Evolutionary conservation across 768 basidiomycete species (phyloP).

Genomic region (Piloderma croceum): DNA sequence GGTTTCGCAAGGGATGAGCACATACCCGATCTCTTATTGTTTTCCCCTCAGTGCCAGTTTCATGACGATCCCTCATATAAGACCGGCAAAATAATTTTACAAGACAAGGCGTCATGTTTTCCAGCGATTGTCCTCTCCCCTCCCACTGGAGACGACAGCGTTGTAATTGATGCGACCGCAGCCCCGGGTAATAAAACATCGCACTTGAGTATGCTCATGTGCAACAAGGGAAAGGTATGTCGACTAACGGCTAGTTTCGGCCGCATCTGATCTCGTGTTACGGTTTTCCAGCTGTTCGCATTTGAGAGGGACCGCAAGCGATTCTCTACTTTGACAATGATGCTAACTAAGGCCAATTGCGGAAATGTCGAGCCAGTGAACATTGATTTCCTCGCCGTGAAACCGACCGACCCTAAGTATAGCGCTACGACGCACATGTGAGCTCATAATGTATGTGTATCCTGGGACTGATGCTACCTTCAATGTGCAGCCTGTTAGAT

Average conservation of each 20-base stretch:
- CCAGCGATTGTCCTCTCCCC: conserved; percentile 85
- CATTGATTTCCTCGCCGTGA: conserved; percentile 77
- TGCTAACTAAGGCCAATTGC: conserved; percentile 83
- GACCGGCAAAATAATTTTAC: conserved; percentile 80
- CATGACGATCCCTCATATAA: conserved; percentile 69
- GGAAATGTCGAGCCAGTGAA: conserved; percentile 72
- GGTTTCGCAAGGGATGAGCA: conserved; percentile 73
- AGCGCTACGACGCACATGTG: conserved; percentile 80
- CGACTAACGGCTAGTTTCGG: neutral
- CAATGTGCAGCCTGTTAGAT: conserved; percentile 76
- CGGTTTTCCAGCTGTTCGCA: conserved; percentile 57
- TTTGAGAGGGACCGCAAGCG: conserved; percentile 85
- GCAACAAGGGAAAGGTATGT: conserved; percentile 70
- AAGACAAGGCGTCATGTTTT: conserved; percentile 98
- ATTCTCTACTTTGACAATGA: conserved; percentile 75
- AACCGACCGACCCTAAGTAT: conserved; percentile 62
- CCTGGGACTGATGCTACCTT: neutral
- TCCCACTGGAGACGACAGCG: conserved; percentile 42
- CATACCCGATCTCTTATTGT: conserved; percentile 75
- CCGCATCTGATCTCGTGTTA: neutral
- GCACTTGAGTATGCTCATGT: conserved; percentile 85
- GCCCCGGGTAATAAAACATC: conserved; percentile 99
- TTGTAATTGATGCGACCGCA: conserved; percentile 89
- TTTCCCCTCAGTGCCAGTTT: conserved; percentile 61
- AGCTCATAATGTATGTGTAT: conserved; percentile 22